phyloP scores from a whole-genome alignment of 208 protist genomes.

The Crithidia thermophila region DNA sequence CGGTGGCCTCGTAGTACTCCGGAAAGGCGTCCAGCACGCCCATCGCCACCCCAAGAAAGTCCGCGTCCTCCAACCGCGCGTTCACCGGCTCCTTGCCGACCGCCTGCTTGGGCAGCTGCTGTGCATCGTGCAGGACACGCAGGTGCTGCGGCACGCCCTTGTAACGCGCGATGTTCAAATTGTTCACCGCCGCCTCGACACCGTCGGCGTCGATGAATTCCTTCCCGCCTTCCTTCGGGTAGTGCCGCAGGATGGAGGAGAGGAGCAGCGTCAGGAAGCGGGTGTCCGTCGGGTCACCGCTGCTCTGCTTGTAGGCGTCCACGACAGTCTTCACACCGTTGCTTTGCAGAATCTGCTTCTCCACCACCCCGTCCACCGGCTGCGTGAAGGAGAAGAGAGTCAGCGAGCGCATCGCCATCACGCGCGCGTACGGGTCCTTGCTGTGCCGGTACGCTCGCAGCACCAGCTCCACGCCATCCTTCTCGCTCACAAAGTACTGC shows the following conservation, averaged over 20 bases:
- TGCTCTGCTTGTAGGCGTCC: conserved; percentile 81
- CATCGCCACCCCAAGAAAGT: conserved; percentile 82
- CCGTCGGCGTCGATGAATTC: conserved; percentile 82
- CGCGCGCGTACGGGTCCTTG: conserved; percentile 69
- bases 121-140: conserved; percentile 78
- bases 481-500: conserved; percentile 74
- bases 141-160: conserved; percentile 92
- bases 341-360: conserved; percentile 70
- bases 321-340: conserved; percentile 76
- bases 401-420: conserved; percentile 79
- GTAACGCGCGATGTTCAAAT: conserved; percentile 84
- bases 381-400: conserved; percentile 86
- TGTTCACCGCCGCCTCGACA: conserved; percentile 77
- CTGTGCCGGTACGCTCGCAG: conserved; percentile 73
- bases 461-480: conserved; percentile 76
- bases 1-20: conserved; percentile 81
- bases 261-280: conserved; percentile 83
- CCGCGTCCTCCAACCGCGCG: conserved; percentile 67
- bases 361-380: conserved; percentile 74
- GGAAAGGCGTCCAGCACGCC: conserved; percentile 84
- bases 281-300: conserved; percentile 88
- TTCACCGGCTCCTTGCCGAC: conserved; percentile 41
- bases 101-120: conserved; percentile 56
- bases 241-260: conserved; percentile 87
- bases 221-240: conserved; percentile 73